Conservation (phyloP, 2,329 filamentous ascomycete species). For the Nigrospora osmanthi region DNA sequence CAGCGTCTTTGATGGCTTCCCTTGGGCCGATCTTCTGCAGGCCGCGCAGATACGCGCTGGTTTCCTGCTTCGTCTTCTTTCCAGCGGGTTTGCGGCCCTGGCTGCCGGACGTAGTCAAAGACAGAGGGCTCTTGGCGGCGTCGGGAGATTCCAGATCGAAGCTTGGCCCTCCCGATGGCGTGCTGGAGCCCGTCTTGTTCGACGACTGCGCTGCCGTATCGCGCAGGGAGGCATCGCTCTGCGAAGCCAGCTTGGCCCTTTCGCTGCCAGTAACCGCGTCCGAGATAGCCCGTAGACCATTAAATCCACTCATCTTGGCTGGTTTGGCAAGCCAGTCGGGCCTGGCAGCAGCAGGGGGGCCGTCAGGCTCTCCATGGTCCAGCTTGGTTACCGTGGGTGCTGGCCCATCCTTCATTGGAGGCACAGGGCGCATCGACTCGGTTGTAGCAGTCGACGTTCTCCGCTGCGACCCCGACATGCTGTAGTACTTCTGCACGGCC, state of each 20-base stretch:
- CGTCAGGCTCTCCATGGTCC: slow-evolving; percentile 28
- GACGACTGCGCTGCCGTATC: slow-evolving; percentile 48
- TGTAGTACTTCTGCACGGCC: slow-evolving; percentile 66
- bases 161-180: slow-evolving; percentile 57
- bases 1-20: slow-evolving; percentile 77
- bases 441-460: slow-evolving; percentile 54
- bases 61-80: slow-evolving; percentile 85
- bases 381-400: slow-evolving; percentile 55
- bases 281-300: slow-evolving; percentile 75
- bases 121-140: slow-evolving; percentile 47
- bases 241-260: slow-evolving; percentile 41
- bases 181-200: slow-evolving; percentile 69
- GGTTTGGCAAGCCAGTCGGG: slow-evolving; percentile 52
- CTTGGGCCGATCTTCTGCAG: slow-evolving; percentile 72
- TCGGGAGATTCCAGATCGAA: slow-evolving; percentile 75
- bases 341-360: slow-evolving; percentile 33
- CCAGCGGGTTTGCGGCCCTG: slow-evolving; percentile 31
- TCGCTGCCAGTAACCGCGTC: slow-evolving; percentile 57
- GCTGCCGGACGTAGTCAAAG: slow-evolving; percentile 37
- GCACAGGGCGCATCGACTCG: slow-evolving; percentile 42
- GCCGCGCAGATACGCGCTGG: slow-evolving; percentile 86
- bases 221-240: slow-evolving; percentile 41
- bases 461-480: slow-evolving; percentile 41
- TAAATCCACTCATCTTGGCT: slow-evolving; percentile 41
- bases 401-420: slow-evolving; percentile 44